A percentile compares a stretch with the other conserved stretches of the same genome.
These are phyloP conservation scores for Neonectria magnoliae DNA, from an alignment of 2,329 filamentous ascomycete species.

Conservation along the genomic window DNA sequence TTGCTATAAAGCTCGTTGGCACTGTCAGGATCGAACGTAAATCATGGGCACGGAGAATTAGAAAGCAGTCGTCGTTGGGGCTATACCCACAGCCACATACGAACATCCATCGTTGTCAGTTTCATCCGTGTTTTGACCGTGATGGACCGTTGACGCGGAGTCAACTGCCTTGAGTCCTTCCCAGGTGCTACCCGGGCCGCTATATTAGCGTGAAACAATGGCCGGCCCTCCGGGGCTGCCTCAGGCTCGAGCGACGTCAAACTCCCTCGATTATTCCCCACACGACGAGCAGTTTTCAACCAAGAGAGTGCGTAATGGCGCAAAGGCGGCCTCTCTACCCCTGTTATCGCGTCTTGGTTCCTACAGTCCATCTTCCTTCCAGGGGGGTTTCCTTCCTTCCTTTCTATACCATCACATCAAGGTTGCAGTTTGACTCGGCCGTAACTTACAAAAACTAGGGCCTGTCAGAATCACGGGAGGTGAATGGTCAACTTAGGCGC, in stretches of 20 bases:
- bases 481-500: background rate
- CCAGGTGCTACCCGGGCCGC: constrained; percentile 16
- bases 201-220: constrained; percentile 36
- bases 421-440: background rate
- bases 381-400: background rate
- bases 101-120: constrained; percentile 7
- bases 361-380: background rate
- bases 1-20: background rate
- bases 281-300: background rate
- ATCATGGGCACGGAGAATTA: background rate
- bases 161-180: background rate
- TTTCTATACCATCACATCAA: background rate
- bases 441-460: background rate
- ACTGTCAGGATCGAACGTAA: background rate
- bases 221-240: background rate
- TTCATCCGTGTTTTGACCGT: constrained; percentile 21
- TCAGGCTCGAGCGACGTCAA: background rate
- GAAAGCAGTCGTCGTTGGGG: background rate
- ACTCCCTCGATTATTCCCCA: background rate
- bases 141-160: constrained; percentile 8
- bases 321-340: background rate
- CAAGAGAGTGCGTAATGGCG: background rate
- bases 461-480: background rate
- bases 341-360: background rate
- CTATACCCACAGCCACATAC: background rate